Base-by-base conservation (phyloP, 2,329 filamentous ascomycete genomes). In the Alternaria gansuensis region DNA sequence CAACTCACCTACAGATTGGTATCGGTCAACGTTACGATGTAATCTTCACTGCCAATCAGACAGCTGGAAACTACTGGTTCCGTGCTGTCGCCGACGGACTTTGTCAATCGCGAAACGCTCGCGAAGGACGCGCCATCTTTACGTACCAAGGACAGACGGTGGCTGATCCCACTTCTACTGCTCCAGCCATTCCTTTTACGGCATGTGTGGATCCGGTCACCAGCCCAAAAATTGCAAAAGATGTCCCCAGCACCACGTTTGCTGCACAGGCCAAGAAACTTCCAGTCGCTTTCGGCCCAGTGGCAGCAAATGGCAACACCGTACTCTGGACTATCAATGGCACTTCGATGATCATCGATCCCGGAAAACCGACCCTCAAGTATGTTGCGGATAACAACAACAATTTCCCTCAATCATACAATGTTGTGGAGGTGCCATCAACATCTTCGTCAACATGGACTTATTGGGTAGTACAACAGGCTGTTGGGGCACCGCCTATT, bases 381-480 rank as follows among this genome's bases (percentile, higher is more conserved):
- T 81, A 81, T 57, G 67, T 82, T 40, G 70, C 78, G 17, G 68
- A 81, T 34, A 67, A 70, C 29, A 80, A 81, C 67, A 75, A 72
- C 34, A 77, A 59, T 60, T 81, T 78, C 58, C 77, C 80, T 2
- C 54, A 51, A 2, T 67, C 67, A 5, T 78, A 79, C 57, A 81
- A 82, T 57, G 68, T 82, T n/a, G 72, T 82, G 29, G 63, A 77
- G 7, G 73, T 81, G 8, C 70, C 77, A 13, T 72, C 70, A 4
- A 70, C 69, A 5, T 62, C 59, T 3, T 39, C 56, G 28, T 66
- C 54, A 17, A 48, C 51, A 24, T 81, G 79, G 81, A 79, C 77
- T 0, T 82, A 79, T 66, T 83, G 80, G 80, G 73, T 83, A 33
- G 79, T 83, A 39, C 81, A 83, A 51, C 75, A 79, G 60, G 69